A percentile compares a stretch with the other conserved stretches of the same genome.
Evolutionary conservation across 2,329 filamentous ascomycete species (phyloP).

Genomic region (Phaeosphaeria sp.): DNA sequence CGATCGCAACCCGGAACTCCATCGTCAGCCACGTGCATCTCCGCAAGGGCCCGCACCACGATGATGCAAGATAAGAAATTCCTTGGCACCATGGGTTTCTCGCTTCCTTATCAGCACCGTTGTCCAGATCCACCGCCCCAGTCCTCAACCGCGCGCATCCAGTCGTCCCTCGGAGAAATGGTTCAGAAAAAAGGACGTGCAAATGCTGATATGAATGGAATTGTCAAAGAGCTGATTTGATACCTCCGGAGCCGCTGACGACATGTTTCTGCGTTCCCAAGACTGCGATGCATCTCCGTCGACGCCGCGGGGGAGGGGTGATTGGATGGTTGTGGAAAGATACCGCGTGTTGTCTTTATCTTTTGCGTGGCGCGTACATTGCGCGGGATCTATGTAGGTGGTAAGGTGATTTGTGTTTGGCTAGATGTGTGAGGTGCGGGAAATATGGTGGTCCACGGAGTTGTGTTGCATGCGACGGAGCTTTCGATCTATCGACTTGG

Average conservation of each 20-base stretch:
- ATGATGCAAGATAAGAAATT: slow-evolving; percentile 14
- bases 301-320: neutral
- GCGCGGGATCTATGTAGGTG: neutral
- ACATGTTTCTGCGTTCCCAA: no score
- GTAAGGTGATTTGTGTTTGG: neutral
- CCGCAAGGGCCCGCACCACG: slow-evolving; percentile 4
- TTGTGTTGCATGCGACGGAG: slow-evolving; percentile 1
- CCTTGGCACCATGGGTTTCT: slow-evolving; percentile 23
- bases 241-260: slow-evolving; percentile 15
- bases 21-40: slow-evolving; percentile 14
- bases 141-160: no score
- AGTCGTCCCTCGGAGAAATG: slow-evolving; percentile 36
- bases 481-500: neutral
- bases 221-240: slow-evolving; percentile 23
- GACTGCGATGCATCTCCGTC: slow-evolving; percentile 3
- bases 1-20: neutral
- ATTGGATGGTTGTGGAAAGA: neutral
- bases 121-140: neutral
- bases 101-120: slow-evolving; percentile 29
- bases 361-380: neutral
- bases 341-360: slow-evolving; percentile 3
- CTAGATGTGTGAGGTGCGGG: slow-evolving; percentile 4
- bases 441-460: slow-evolving; percentile 15
- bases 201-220: slow-evolving; percentile 18
- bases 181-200: slow-evolving; percentile 4